Conservation (phyloP, 2,329 filamentous ascomycete genomes). For the Ophiosphaerella narmari region DNA sequence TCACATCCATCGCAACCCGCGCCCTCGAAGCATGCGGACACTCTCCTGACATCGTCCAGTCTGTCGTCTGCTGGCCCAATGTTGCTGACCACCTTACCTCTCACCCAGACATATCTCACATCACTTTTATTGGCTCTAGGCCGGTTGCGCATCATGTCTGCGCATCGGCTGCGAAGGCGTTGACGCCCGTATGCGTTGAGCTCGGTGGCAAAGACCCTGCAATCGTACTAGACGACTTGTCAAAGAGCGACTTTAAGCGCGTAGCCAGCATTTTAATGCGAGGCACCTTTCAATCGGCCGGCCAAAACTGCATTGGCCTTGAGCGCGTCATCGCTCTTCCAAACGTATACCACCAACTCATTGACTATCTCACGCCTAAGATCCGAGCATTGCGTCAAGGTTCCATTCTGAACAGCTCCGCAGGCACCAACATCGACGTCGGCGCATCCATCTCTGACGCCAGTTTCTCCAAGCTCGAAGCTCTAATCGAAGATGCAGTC, state of each 20-base stretch:
- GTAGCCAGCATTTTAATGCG: constrained; percentile 85
- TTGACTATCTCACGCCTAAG: constrained; percentile 71
- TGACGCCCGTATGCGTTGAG: constrained; percentile 90
- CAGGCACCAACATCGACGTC: constrained; percentile 67
- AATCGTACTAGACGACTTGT: constrained; percentile 80
- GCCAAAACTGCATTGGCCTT: constrained; percentile 97
- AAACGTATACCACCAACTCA: constrained; percentile 73
- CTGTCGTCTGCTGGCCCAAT: constrained; percentile 84
- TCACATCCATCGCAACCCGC: constrained; percentile 74
- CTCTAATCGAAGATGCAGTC: constrained; percentile 77
- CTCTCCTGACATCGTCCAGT: constrained; percentile 80
- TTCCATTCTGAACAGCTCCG: constrained; percentile 60
- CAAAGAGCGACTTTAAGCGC: constrained; percentile 66
- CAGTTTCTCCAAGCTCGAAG: constrained; percentile 76
- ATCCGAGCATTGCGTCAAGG: constrained; percentile 78
- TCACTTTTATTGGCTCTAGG: constrained; percentile 94
- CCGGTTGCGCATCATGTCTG: constrained; percentile 87
- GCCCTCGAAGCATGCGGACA: constrained; percentile 84
- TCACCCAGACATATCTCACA: constrained; percentile 80
- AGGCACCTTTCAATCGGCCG: constrained; percentile 91
- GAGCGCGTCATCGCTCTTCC: constrained; percentile 87
- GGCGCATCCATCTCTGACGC: constrained; percentile 86
- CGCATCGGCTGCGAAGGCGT: constrained; percentile 77
- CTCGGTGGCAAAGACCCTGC: constrained; percentile 94
- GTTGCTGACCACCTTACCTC: constrained; percentile 81